phyloP scores from a whole-genome alignment of 2,329 filamentous ascomycete genomes.

The Davidsoniella eucalypti region DNA sequence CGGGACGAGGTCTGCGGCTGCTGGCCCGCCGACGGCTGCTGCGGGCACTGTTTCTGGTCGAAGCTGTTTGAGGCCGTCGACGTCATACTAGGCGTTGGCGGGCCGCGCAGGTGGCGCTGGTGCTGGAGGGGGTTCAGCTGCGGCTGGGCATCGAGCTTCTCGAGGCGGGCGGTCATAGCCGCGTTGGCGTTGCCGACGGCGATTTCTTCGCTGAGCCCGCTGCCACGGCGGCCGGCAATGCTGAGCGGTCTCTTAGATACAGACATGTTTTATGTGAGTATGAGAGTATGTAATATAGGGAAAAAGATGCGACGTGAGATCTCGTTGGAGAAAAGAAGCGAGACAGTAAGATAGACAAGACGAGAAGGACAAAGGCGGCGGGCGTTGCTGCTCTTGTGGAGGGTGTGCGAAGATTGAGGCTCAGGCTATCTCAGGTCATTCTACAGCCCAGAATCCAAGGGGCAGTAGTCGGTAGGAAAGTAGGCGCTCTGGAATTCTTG shows the following conservation, averaged over 20 bases:
- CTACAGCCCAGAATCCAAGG: too few species aligned
- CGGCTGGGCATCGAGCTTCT: slow-evolving; percentile 4
- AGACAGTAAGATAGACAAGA: too few species aligned
- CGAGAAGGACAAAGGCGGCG: too few species aligned
- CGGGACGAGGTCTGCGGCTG: slow-evolving; percentile 30
- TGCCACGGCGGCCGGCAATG: slow-evolving; percentile 45
- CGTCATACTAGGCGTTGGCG: slow-evolving; percentile 50
- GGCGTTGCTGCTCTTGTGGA: too few species aligned
- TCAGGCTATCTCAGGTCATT: too few species aligned
- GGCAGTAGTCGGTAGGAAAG: too few species aligned
- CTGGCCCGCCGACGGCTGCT: slow-evolving; percentile 22
- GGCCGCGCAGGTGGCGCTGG: slow-evolving; percentile 35
- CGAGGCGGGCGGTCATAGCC: neutral
- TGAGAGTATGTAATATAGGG: neutral
- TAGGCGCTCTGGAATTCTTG: too few species aligned
- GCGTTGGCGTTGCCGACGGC: slow-evolving; percentile 33
- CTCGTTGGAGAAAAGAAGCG: too few species aligned
- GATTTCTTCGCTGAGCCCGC: slow-evolving; percentile 39
- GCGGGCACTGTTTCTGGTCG: slow-evolving; percentile 26
- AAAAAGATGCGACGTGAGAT: too few species aligned
- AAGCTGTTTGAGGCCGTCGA: slow-evolving; percentile 43
- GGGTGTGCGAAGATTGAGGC: too few species aligned
- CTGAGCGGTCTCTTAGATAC: slow-evolving; percentile 35
- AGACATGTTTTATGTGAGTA: slow-evolving; percentile 20
- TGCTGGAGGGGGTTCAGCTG: slow-evolving; percentile 34